Conservation (phyloP, 768 basidiomycete species). For the Boletus subparvulus region DNA sequence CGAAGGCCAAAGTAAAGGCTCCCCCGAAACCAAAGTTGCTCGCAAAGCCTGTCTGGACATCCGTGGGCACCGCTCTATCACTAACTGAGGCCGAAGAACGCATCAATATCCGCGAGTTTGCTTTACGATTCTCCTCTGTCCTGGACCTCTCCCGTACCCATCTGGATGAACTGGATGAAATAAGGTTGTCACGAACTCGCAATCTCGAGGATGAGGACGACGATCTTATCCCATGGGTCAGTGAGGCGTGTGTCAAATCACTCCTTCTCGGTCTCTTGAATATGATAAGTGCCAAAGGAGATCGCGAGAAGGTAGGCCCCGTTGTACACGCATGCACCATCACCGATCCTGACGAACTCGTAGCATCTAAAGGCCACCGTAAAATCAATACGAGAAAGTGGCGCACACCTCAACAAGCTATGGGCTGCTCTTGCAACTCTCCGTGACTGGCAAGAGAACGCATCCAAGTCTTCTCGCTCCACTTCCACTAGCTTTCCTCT, state of each 20-base stretch:
- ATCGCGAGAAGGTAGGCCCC: constrained; percentile 33
- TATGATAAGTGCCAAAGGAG: constrained; percentile 46
- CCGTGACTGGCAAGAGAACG: constrained; percentile 36
- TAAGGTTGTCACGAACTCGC: constrained; percentile 37
- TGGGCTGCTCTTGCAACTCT: constrained; percentile 57
- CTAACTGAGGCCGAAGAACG: constrained; percentile 55
- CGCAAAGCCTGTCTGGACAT: constrained; percentile 55
- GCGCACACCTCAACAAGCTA: constrained; percentile 59
- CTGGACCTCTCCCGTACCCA: constrained; percentile 51
- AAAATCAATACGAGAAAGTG: constrained; percentile 52
- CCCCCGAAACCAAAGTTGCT: constrained; percentile 36
- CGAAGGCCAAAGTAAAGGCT: constrained; percentile 28
- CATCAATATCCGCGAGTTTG: constrained; percentile 73
- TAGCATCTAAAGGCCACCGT: constrained; percentile 37
- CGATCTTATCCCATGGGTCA: constrained; percentile 53
- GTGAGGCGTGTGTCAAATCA: constrained; percentile 62
- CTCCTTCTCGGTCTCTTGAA: constrained; percentile 62
- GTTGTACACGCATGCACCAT: not conserved
- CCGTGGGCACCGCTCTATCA: constrained; percentile 43
- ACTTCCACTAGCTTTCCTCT: constrained; percentile 19
- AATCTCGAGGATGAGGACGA: constrained; percentile 40
- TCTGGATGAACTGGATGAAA: constrained; percentile 63
- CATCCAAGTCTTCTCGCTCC: constrained; percentile 14
- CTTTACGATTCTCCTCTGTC: constrained; percentile 57
- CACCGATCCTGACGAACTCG: not conserved